Evolutionary conservation across 2,329 filamentous ascomycete genomes (phyloP).

Genomic region (Epichloe baconii): DNA sequence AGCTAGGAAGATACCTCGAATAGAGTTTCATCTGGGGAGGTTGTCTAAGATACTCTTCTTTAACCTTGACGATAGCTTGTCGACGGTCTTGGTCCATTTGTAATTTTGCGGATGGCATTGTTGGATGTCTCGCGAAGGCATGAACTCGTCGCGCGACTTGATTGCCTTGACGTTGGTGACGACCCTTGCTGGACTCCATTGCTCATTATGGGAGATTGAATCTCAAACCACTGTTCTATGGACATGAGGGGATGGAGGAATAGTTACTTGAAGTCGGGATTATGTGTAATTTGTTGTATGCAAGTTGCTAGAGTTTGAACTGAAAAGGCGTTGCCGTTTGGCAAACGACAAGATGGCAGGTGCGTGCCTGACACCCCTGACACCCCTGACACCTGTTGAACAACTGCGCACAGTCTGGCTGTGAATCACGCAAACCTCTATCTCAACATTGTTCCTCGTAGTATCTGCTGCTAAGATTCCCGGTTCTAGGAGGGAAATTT

Average conservation of each 20-base stretch:
- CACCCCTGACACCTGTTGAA: neutral
- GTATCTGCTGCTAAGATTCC: too few relatives aligned
- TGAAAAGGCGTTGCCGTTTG: neutral
- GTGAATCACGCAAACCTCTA: neutral
- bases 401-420: neutral
- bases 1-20: conserved; percentile 12
- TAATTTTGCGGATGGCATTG: conserved; percentile 12
- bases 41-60: conserved; percentile 12
- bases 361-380: neutral
- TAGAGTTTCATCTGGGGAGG: conserved; percentile 13
- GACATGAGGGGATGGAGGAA: neutral
- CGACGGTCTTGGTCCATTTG: conserved; percentile 11
- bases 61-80: conserved; percentile 7
- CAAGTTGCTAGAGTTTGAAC: neutral
- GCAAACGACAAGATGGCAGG: neutral
- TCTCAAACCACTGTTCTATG: neutral
- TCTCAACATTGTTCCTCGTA: too few relatives aligned
- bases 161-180: neutral
- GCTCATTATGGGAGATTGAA: neutral
- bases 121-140: neutral
- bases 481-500: too few relatives aligned
- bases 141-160: neutral
- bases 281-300: neutral
- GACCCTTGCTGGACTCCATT: neutral
- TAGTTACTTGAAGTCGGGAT: neutral